These are phyloP conservation scores for Candida pini DNA, from an alignment of 805 yeast genomes.

Conservation along the genomic window DNA sequence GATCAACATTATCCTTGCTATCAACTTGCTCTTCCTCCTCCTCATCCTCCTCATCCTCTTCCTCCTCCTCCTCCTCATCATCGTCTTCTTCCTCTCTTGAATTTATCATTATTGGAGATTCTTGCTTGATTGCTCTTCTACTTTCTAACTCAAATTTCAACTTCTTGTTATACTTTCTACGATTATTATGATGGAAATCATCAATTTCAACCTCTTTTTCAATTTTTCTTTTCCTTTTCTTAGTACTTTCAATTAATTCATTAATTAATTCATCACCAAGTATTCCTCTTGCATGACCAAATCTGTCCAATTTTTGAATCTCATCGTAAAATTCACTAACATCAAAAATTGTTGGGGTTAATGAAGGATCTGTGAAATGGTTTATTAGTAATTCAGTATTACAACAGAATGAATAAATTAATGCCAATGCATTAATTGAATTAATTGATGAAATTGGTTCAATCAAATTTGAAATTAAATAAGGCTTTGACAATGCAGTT, in stretches of 20 bases:
- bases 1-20: slow-evolving; percentile 4
- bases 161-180: not conserved
- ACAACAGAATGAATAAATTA: slow-evolving; percentile 25
- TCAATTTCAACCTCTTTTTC: not conserved
- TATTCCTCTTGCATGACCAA: slow-evolving; percentile 16
- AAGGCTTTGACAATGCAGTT: slow-evolving; percentile 24
- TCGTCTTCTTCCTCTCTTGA: not conserved
- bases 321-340: slow-evolving; percentile 23
- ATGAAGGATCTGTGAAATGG: slow-evolving; percentile 18
- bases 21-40: slow-evolving; percentile 8
- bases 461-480: slow-evolving; percentile 15
- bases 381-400: slow-evolving; percentile 12
- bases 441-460: slow-evolving; percentile 22
- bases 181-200: not conserved
- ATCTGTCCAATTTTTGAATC: slow-evolving; percentile 22
- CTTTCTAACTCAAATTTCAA: not conserved
- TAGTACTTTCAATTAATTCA: slow-evolving; percentile 13
- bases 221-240: not conserved
- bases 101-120: not conserved
- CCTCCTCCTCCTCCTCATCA: slow-evolving; percentile 4
- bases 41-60: slow-evolving; percentile 10
- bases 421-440: slow-evolving; percentile 24
- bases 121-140: not conserved
- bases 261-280: slow-evolving; percentile 19
- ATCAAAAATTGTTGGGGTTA: slow-evolving; percentile 21